Evolutionary conservation across 805 yeast genomes (phyloP).

Genomic region (Cyberlindnera suaveolens): DNA sequence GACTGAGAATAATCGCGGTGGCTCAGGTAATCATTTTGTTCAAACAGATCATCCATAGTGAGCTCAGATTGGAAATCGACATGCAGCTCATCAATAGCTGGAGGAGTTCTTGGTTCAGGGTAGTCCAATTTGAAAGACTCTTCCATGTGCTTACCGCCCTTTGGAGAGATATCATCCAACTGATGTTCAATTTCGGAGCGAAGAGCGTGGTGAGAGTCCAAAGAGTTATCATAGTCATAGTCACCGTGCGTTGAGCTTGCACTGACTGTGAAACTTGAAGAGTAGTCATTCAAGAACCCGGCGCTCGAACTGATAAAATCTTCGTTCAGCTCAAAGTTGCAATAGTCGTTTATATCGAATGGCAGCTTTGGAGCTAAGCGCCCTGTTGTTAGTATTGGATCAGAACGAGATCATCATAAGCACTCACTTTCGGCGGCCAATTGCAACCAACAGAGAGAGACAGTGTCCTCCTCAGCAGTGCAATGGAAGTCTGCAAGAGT

Average conservation of each 20-base stretch:
- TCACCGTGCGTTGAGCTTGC: background rate
- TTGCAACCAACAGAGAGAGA: background rate
- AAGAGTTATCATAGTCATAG: background rate
- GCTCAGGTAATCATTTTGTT: background rate
- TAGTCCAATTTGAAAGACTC: background rate
- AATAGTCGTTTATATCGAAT: constrained; percentile 21
- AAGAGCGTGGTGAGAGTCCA: background rate
- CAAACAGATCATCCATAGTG: background rate
- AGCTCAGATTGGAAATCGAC: background rate
- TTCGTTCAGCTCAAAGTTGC: constrained; percentile 19
- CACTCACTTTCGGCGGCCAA: constrained; percentile 8
- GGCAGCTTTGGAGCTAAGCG: constrained; percentile 16
- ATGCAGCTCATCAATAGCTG: background rate
- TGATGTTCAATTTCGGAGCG: background rate
- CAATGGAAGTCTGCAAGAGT: constrained; percentile 1
- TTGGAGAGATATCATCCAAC: background rate
- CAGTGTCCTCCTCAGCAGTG: background rate
- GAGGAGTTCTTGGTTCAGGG: background rate
- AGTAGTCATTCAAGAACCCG: constrained; percentile 17
- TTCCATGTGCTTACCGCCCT: too few species aligned
- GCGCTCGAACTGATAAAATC: constrained; percentile 15
- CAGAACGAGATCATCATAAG: background rate
- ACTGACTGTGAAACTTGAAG: background rate
- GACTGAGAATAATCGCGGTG: background rate
- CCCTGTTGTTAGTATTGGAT: background rate